phyloP scores from a whole-genome alignment of 768 basidiomycete species.

The Hygrophoropsis aurantiaca region DNA sequence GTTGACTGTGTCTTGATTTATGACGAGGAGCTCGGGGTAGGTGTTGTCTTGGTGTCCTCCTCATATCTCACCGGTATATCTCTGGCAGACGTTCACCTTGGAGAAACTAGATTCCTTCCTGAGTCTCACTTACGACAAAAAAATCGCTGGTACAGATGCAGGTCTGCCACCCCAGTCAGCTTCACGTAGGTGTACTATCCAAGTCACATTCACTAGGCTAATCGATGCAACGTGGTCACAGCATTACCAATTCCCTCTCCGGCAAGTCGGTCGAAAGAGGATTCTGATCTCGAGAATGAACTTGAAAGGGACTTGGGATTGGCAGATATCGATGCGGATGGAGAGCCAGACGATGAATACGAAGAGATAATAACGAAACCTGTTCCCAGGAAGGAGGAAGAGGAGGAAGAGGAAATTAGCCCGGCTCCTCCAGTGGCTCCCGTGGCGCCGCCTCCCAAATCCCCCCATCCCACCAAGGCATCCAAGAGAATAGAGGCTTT shows the following conservation, averaged over 20 bases:
- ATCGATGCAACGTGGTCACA: slow-evolving; percentile 9
- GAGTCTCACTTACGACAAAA: slow-evolving; percentile 52
- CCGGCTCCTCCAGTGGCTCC: slow-evolving; percentile 10
- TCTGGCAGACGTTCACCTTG: slow-evolving; percentile 60
- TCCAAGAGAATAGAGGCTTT: slow-evolving; percentile 20
- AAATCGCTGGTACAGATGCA: slow-evolving; percentile 29
- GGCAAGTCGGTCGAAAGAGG: slow-evolving; percentile 29
- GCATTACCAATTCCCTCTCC: slow-evolving; percentile 17
- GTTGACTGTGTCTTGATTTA: slow-evolving; percentile 79
- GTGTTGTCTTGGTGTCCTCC: slow-evolving; percentile 17
- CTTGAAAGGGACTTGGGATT: slow-evolving; percentile 21
- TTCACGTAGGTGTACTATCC: slow-evolving; percentile 19
- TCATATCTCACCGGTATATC: slow-evolving; percentile 2
- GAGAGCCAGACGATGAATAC: slow-evolving; percentile 44
- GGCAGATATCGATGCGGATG: slow-evolving; percentile 36
- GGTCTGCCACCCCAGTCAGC: slow-evolving; percentile 11
- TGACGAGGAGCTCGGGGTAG: slow-evolving; percentile 70
- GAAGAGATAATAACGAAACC: slow-evolving; percentile 38
- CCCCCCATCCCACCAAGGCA: slow-evolving; percentile 21
- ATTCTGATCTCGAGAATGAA: slow-evolving; percentile 27
- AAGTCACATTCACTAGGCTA: background rate
- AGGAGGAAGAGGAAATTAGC: slow-evolving; percentile 29
- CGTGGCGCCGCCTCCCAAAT: slow-evolving; percentile 28
- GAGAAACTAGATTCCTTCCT: slow-evolving; percentile 75
- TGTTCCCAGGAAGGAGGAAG: slow-evolving; percentile 26